Conservation (phyloP, 768 basidiomycete species). For the Chalciporus pseudorubinellus region DNA sequence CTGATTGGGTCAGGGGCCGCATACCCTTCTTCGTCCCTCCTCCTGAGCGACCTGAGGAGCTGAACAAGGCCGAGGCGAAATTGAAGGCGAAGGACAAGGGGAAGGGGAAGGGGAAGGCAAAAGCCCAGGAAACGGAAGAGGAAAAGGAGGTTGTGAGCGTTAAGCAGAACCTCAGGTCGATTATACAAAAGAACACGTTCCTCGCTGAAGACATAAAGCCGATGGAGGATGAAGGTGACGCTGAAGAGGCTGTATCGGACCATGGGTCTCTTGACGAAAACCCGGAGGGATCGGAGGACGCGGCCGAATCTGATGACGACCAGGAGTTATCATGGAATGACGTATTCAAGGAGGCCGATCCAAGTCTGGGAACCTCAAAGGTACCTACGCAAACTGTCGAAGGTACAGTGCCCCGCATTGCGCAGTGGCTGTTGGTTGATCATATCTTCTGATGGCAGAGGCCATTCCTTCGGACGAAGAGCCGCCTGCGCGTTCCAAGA, state of each 20-base stretch:
- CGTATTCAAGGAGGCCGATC: slow-evolving; percentile 60
- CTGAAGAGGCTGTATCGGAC: slow-evolving; percentile 28
- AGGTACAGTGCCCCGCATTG: slow-evolving; percentile 19
- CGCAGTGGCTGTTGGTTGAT: background rate
- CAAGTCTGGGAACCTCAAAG: slow-evolving; percentile 8
- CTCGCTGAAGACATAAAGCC: slow-evolving; percentile 78
- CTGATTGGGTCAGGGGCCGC: slow-evolving; percentile 95
- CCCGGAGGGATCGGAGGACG: slow-evolving; percentile 36
- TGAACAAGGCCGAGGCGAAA: slow-evolving; percentile 57
- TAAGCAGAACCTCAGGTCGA: slow-evolving; percentile 81
- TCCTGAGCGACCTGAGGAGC: slow-evolving; percentile 74
- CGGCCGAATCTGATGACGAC: slow-evolving; percentile 37
- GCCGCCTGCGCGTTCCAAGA: slow-evolving; percentile 37
- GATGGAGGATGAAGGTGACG: slow-evolving; percentile 50
- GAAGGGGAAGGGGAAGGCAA: slow-evolving; percentile 46
- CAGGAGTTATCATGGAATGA: slow-evolving; percentile 83
- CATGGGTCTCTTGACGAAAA: slow-evolving; percentile 42
- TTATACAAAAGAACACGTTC: slow-evolving; percentile 88
- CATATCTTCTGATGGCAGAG: slow-evolving; percentile 23
- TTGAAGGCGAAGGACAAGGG: slow-evolving; percentile 53
- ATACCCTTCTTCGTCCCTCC: slow-evolving; percentile 96
- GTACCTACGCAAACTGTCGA: slow-evolving; percentile 10
- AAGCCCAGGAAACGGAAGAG: slow-evolving; percentile 29
- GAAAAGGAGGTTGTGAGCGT: slow-evolving; percentile 55
- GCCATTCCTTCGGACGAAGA: slow-evolving; percentile 35